These are phyloP conservation scores for Isatis tinctoria DNA, from an alignment of 345 rosid species.

Conservation along the genomic window DNA sequence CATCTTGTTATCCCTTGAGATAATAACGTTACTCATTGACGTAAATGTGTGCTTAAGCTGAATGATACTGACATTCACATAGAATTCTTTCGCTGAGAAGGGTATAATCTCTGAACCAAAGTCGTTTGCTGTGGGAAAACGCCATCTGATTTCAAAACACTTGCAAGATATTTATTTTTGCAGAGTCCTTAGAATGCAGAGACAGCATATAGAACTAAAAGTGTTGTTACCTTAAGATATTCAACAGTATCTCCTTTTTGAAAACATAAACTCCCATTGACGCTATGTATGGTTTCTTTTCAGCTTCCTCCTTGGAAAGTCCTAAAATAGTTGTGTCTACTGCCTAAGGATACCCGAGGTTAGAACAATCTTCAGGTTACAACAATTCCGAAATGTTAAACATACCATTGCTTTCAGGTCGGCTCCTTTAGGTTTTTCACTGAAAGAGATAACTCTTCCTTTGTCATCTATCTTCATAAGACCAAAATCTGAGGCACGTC, in stretches of 20 bases:
- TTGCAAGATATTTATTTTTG: background rate
- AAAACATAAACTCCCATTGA: constrained; percentile 97
- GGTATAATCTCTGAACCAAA: constrained; percentile 96
- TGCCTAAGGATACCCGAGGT: constrained; percentile 43
- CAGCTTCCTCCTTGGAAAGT: constrained; percentile 73
- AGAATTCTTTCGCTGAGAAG: constrained; percentile 78
- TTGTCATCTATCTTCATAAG: constrained; percentile 91
- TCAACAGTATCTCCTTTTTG: constrained; percentile 91
- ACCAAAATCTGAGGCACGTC: constrained; percentile 98
- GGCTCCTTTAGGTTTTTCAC: constrained; percentile 86
- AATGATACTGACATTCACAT: constrained; percentile 49
- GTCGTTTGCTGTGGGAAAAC: constrained; percentile 97
- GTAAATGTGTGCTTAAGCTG: constrained; percentile 10
- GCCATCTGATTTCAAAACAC: constrained; percentile 61
- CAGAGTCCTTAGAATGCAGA: background rate
- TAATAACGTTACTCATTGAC: background rate
- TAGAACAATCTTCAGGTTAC: constrained; percentile 4
- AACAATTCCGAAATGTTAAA: background rate
- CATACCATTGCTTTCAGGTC: constrained; percentile 82
- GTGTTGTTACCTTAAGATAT: constrained; percentile 69
- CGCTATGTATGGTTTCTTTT: constrained; percentile 88
- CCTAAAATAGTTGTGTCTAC: constrained; percentile 88
- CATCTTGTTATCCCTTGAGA: background rate
- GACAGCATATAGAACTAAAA: background rate
- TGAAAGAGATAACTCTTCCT: constrained; percentile 77